A percentile compares a stretch with the other conserved stretches of the same genome.
Conservation (phyloP, 225 moss, liverwort and hornwort genomes). For the Marchantia paleacea region DNA sequence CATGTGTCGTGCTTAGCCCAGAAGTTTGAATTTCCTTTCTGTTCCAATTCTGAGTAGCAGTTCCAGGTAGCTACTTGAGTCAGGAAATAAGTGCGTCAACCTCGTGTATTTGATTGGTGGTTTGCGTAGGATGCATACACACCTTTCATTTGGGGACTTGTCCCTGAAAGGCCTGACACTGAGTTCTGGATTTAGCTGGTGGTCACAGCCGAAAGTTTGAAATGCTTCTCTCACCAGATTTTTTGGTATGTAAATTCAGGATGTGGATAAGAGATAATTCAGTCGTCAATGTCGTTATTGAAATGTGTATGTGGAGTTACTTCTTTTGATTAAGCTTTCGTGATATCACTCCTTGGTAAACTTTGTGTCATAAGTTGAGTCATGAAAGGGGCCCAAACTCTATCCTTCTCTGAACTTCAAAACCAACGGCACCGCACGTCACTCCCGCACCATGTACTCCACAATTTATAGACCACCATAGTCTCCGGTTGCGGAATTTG, state of each 20-base stretch:
- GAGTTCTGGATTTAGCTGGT: neutral
- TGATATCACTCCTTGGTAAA: too few relatives aligned
- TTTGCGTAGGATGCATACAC: neutral
- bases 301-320: too few relatives aligned
- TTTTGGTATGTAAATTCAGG: conserved; percentile 1
- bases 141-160: too few relatives aligned
- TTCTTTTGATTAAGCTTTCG: too few relatives aligned
- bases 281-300: too few relatives aligned
- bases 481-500: too few relatives aligned
- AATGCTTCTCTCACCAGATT: conserved; percentile 4
- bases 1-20: neutral
- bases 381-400: too few relatives aligned
- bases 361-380: too few relatives aligned
- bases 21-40: neutral
- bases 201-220: neutral
- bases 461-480: too few relatives aligned
- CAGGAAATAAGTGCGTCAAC: neutral
- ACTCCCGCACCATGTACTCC: too few relatives aligned
- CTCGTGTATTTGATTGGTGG: neutral
- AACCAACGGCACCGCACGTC: too few relatives aligned
- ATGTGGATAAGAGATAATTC: neutral
- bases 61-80: neutral
- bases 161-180: neutral
- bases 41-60: neutral
- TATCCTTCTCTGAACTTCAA: too few relatives aligned